Evolutionary conservation across 169 alveolate genomes (phyloP), one percentile per base, ranked within the genome.

Genomic region (Babesia divergens): DNA sequence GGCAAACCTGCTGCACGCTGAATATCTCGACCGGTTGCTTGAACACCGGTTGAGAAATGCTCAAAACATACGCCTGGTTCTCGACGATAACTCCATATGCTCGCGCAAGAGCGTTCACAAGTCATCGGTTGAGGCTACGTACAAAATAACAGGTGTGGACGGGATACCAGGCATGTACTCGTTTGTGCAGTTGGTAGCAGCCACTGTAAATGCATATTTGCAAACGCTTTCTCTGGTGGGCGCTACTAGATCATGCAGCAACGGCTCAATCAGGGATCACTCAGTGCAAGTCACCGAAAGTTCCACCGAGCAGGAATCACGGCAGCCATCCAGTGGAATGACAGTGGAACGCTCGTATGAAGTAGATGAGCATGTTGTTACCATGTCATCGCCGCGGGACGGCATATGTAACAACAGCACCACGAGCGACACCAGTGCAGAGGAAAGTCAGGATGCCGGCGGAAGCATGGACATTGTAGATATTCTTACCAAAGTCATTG

Each of bases 1-100:
- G 72, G 82, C 84, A 31, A 72, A 59, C 50, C 37, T 72, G 53
- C 64, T 60, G 38, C 49, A 72, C 24, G 84, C 84, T 8, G 51
- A 64, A 32, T 72, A 72, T 22, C 84, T 72, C 6, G 84, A 72
- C 34, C 22, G 68, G 2, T 58, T 72, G 24, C 55, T 72, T 6
- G 84, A 72, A 32, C 64, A 43, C 55, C 31, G 76, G 55, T 42
- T 72, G 62, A 37, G 60, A 2, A 72, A 72, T 26, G 74, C 84
- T 18, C 66, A 67, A 8, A 64, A 46, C 60, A 24, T 72, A 40
- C 31, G 42, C 8, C 28, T 72, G 46, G 76, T 72, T 2, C 58
- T 44, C 51, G 79, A 49, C 29, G 72, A 70, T 31, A n/a, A 18
- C 28, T n/a, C 60, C 40, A 62, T 62, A n/a, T 62, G 72, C 34